Percentiles rank a stretch among this genome's conserved stretches.
These are phyloP conservation scores for Geotrichum macrosporum DNA, from an alignment of 1,139 yeast species.

Conservation along the genomic window DNA sequence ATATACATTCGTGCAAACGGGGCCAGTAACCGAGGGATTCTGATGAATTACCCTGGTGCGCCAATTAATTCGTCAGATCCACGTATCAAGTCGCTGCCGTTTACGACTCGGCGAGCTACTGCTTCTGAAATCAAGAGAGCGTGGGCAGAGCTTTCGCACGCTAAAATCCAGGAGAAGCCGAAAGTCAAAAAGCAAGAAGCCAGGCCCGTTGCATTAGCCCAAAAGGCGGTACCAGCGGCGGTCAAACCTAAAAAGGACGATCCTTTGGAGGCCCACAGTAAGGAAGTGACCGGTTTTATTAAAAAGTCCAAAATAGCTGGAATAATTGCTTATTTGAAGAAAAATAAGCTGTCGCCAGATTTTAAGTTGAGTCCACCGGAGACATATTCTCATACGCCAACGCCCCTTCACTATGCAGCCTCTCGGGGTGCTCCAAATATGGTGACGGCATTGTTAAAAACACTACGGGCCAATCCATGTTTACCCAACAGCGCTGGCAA, in stretches of 20 bases:
- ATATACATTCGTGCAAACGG: slow-evolving; percentile 88
- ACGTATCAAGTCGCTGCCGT: slow-evolving; percentile 58
- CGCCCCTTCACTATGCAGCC: slow-evolving; percentile 75
- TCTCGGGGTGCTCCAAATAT: slow-evolving; percentile 62
- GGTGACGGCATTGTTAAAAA: slow-evolving; percentile 59
- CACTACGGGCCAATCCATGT: slow-evolving; percentile 69
- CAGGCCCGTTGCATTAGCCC: slow-evolving; percentile 21
- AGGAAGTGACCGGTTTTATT: slow-evolving; percentile 54
- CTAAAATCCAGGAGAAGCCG: slow-evolving; percentile 56
- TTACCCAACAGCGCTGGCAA: slow-evolving; percentile 50
- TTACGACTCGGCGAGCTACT: slow-evolving; percentile 87
- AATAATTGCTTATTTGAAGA: slow-evolving; percentile 56
- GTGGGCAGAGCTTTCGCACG: slow-evolving; percentile 73
- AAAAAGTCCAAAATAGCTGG: slow-evolving; percentile 79
- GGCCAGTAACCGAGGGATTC: slow-evolving; percentile 55
- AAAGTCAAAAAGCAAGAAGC: slow-evolving; percentile 36
- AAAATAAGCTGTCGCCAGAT: slow-evolving; percentile 50
- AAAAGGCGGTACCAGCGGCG: slow-evolving; percentile 24
- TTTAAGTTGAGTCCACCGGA: slow-evolving; percentile 52
- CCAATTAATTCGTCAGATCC: slow-evolving; percentile 37
- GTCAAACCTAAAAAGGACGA: slow-evolving; percentile 31
- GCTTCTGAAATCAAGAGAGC: slow-evolving; percentile 73
- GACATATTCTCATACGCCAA: slow-evolving; percentile 55
- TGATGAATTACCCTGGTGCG: slow-evolving; percentile 64
- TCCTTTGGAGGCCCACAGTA: slow-evolving; percentile 47